Percentiles rank a stretch among this genome's conserved stretches.
Evolutionary conservation across 2,329 filamentous ascomycete species (phyloP).

Genomic region (Epichloe aotearoae): DNA sequence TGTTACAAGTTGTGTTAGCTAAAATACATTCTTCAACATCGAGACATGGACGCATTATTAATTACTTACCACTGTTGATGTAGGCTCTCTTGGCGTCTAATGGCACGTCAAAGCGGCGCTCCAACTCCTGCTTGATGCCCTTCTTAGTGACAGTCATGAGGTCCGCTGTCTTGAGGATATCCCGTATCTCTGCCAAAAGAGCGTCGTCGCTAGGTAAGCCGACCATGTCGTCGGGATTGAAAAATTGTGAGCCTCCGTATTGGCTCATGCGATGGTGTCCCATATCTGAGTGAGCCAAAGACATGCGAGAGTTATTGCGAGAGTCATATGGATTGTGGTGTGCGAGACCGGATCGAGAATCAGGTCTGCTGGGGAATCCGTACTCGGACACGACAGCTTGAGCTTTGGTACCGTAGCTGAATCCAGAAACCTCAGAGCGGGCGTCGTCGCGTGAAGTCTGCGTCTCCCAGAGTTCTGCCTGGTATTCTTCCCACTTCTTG

Average conservation of each 20-base stretch:
- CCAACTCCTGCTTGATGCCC: conserved; percentile 86
- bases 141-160: conserved; percentile 99
- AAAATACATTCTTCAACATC: too few relatives aligned
- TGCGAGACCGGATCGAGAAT: conserved; percentile 36
- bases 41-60: not conserved
- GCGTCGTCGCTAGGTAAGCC: conserved; percentile 80
- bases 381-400: conserved; percentile 56
- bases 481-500: conserved; percentile 99
- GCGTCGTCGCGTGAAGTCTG: conserved; percentile 73
- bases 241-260: conserved; percentile 46
- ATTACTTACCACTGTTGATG: conserved; percentile 73
- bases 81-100: conserved; percentile 83
- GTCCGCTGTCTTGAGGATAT: conserved; percentile 83
- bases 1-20: conserved; percentile 12
- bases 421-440: conserved; percentile 79
- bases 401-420: conserved; percentile 85
- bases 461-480: conserved; percentile 93
- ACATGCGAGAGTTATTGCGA: conserved; percentile 53
- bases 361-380: conserved; percentile 44
- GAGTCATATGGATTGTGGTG: conserved; percentile 40
- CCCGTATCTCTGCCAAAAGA: conserved; percentile 82
- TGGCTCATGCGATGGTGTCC: conserved; percentile 45
- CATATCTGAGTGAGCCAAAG: conserved; percentile 64
- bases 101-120: conserved; percentile 75
- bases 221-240: conserved; percentile 53